Evolutionary conservation across 2,329 filamentous ascomycete species (phyloP).

Genomic region (Aspergillus niger): DNA sequence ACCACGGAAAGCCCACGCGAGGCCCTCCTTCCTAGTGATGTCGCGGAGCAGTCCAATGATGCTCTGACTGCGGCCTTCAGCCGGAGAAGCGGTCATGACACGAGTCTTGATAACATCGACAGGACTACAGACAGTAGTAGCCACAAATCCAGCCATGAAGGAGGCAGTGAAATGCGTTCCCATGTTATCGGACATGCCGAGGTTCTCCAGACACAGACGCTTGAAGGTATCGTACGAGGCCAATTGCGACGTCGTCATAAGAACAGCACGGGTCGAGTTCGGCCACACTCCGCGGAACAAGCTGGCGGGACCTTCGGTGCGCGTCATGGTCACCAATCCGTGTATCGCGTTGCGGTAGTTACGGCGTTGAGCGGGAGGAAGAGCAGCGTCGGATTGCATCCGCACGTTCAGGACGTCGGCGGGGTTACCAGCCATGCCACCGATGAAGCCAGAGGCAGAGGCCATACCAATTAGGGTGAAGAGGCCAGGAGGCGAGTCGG

Average conservation of each 20-base stretch:
- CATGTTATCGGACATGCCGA: conserved; percentile 58
- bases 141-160: conserved; percentile 65
- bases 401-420: conserved; percentile 96
- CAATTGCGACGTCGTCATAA: conserved; percentile 67
- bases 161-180: conserved; percentile 64
- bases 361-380: conserved; percentile 71
- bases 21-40: conserved; percentile 59
- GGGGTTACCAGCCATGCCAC: conserved; percentile 88
- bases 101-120: conserved; percentile 69
- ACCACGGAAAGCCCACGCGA: conserved; percentile 66
- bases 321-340: conserved; percentile 82
- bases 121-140: conserved; percentile 67
- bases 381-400: conserved; percentile 90
- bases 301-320: conserved; percentile 73
- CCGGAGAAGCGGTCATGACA: conserved; percentile 59
- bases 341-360: conserved; percentile 90
- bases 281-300: conserved; percentile 77
- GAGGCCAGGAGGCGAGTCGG: conserved; percentile 63
- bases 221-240: conserved; percentile 68
- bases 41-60: conserved; percentile 54
- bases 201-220: conserved; percentile 53
- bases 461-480: conserved; percentile 80
- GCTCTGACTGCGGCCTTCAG: conserved; percentile 44
- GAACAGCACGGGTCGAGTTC: conserved; percentile 63
- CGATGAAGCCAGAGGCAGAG: conserved; percentile 78